A percentile compares a stretch with the other conserved stretches of the same genome.
phyloP scores from a whole-genome alignment of 345 rosid genomes.

The Syzygium grande region DNA sequence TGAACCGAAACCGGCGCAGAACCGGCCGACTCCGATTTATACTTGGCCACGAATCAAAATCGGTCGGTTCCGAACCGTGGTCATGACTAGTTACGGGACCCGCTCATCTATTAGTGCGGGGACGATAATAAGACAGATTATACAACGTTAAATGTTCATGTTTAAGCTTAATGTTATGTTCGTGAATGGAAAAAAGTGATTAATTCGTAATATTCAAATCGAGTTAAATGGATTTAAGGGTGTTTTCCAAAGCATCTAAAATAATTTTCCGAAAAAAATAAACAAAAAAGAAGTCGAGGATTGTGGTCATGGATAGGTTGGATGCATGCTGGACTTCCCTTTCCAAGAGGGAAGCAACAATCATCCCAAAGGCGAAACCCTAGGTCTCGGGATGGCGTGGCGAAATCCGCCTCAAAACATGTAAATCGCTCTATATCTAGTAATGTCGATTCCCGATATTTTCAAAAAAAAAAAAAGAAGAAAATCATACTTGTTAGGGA shows the following conservation, averaged over 20 bases:
- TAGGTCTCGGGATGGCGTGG: rapidly evolving
- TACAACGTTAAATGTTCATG: not conserved
- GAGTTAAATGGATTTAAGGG: not conserved
- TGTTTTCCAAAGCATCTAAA: not conserved
- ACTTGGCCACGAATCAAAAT: no score
- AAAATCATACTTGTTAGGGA: no score
- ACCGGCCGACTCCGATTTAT: no score
- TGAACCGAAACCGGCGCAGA: no score
- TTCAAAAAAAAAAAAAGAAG: rapidly evolving
- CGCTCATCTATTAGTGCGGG: not conserved
- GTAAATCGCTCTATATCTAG: not conserved
- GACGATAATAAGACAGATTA: not conserved
- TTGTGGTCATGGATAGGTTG: not conserved
- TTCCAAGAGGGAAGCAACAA: not conserved
- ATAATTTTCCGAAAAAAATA: not conserved
- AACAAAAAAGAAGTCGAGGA: not conserved
- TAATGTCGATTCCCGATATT: not conserved
- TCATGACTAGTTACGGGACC: not conserved
- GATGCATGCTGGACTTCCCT: not conserved
- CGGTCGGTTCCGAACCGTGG: no score
- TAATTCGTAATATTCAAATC: not conserved
- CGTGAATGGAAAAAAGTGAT: not conserved
- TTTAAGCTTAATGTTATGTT: not conserved
- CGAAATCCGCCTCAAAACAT: no score
- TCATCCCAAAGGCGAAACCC: not conserved